Base-by-base conservation (phyloP, 2,329 filamentous ascomycete genomes). In the Emergomyces pasteurianus region DNA sequence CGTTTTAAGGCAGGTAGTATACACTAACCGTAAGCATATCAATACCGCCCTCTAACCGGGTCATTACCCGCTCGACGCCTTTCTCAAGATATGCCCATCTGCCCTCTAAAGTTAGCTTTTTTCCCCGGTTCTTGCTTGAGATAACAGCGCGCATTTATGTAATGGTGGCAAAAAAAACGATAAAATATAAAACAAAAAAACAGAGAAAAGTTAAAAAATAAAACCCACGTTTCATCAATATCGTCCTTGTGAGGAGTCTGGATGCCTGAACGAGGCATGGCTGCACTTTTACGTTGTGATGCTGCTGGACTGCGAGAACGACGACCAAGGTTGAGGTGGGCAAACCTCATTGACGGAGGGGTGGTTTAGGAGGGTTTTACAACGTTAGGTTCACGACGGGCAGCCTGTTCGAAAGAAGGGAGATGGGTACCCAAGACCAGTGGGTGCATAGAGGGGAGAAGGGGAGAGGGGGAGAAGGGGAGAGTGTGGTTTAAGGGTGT, bases 21-120 rank as follows among this genome's bases (percentile, higher is more conserved):
- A 58, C 53, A 72, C 83, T 70, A 79, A 89, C 86, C 68, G 90
- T 92, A 68, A 88, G 85, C 86, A 97, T 91, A 71, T 96, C 92
- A 77, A 99, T 89, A 63, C 94, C 94, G 66, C 90, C 88, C 70
- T 92, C 89, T 34, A 97, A 81, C 71, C 95, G 89, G 67, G 85
- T 84, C 92, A 99, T 97, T 71, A 99, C 95, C 73, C 87, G 89
- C 66, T 90, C 86, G 67, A 99, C 91, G 65, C 92, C 92, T 63
- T 82, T 81, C 74, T 96, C 87, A 58, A 99, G 81, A 74, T 95
- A 97, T 62, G 81, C 80, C 94, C 94, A 99, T 78, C 90, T 95
- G 26, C 42, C 26, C 8, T 55, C 10, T 18, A 42, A 21, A 38
- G 40, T 34, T 26, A 56, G 42, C 49, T 6, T 40, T 9, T 7